phyloP scores from a whole-genome alignment of 2,329 filamentous ascomycete species.

The Xylariaceae sp. region DNA sequence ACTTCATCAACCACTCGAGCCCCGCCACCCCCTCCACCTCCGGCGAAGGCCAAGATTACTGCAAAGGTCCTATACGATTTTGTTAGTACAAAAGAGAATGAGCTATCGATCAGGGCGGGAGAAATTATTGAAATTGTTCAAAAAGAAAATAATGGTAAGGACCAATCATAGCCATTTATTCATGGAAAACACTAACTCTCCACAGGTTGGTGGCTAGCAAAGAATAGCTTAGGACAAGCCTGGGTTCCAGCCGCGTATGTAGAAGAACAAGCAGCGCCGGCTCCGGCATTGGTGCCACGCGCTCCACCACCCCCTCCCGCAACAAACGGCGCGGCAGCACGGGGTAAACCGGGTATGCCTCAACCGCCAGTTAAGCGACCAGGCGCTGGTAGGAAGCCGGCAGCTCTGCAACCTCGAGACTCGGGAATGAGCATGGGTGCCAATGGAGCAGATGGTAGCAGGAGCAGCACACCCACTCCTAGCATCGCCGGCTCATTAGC shows the following conservation, averaged over 20 bases:
- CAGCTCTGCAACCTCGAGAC: slow-evolving; percentile 73
- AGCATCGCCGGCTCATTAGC: slow-evolving; percentile 77
- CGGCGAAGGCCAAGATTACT: slow-evolving; percentile 72
- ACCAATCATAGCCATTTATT: background rate
- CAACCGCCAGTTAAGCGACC: slow-evolving; percentile 83
- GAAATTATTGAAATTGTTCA: slow-evolving; percentile 89
- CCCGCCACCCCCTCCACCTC: slow-evolving; percentile 68
- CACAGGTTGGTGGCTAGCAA: slow-evolving; percentile 94
- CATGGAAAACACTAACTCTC: slow-evolving; percentile 41
- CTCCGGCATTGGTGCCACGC: slow-evolving; percentile 65
- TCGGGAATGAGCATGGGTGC: slow-evolving; percentile 67
- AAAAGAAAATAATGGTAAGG: slow-evolving; percentile 91
- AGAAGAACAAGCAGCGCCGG: slow-evolving; percentile 74
- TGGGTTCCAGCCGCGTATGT: slow-evolving; percentile 96
- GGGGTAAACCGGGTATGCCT: slow-evolving; percentile 73
- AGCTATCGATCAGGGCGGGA: slow-evolving; percentile 79
- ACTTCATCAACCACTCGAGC: slow-evolving; percentile 57
- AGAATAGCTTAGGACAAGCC: slow-evolving; percentile 74
- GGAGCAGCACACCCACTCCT: slow-evolving; percentile 73
- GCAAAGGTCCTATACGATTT: slow-evolving; percentile 96
- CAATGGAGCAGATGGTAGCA: slow-evolving; percentile 65
- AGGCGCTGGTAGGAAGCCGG: slow-evolving; percentile 72
- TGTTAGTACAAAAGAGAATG: slow-evolving; percentile 80
- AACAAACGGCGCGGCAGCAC: slow-evolving; percentile 52
- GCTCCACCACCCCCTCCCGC: slow-evolving; percentile 70